These are phyloP conservation scores for Xerocomus spinulosus DNA, from an alignment of 768 basidiomycete species.

Conservation along the genomic window DNA sequence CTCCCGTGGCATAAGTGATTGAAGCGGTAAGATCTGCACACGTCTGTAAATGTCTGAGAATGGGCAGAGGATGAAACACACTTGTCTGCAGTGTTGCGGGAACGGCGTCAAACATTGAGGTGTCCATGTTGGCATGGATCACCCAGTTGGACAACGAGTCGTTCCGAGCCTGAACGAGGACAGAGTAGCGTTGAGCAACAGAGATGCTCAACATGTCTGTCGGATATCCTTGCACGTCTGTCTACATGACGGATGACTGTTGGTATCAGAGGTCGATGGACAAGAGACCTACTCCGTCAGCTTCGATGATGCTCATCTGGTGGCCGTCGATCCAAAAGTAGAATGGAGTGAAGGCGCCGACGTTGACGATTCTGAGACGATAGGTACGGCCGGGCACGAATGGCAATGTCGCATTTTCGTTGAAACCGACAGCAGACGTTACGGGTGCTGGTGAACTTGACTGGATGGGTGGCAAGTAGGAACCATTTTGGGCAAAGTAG, in stretches of 20 bases:
- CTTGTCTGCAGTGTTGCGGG: constrained; percentile 73
- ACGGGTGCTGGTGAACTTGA: constrained; percentile 44
- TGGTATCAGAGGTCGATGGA: not conserved
- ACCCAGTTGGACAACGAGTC: constrained; percentile 82
- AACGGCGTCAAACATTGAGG: constrained; percentile 81
- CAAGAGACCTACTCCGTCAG: constrained; percentile 61
- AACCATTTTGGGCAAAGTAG: constrained; percentile 73
- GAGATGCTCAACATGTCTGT: constrained; percentile 70
- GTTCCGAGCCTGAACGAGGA: constrained; percentile 88
- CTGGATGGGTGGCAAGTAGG: constrained; percentile 60
- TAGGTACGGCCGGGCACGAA: constrained; percentile 88
- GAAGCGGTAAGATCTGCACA: constrained; percentile 73
- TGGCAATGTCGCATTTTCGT: constrained; percentile 78
- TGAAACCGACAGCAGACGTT: constrained; percentile 68
- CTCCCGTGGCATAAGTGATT: constrained; percentile 63
- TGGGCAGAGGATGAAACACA: constrained; percentile 32
- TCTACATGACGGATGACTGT: constrained; percentile 36
- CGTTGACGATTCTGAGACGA: constrained; percentile 83
- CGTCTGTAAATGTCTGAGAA: not conserved
- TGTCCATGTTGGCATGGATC: constrained; percentile 89
- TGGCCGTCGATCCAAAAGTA: constrained; percentile 91
- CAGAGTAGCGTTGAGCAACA: constrained; percentile 89
- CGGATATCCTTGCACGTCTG: constrained; percentile 69
- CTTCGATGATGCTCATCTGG: constrained; percentile 80
- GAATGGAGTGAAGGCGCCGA: constrained; percentile 66